Evolutionary conservation across 164 flowering plant genomes (phyloP).

Genomic region (Cinnamomum chago): DNA sequence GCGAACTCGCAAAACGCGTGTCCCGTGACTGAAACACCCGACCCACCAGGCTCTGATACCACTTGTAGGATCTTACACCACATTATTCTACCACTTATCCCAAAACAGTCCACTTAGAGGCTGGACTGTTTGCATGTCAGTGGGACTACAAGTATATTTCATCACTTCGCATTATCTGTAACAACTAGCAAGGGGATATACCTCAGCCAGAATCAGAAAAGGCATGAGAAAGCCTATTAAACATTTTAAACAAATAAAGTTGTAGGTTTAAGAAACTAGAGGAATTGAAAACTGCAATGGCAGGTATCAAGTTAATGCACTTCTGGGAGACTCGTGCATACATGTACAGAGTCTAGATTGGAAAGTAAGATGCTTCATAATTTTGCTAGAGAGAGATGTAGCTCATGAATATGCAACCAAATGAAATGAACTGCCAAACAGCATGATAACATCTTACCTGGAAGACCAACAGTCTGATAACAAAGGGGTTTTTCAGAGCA

Average conservation of each 20-base stretch:
- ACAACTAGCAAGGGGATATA: slow-evolving; percentile 87
- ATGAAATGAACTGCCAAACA: too few relatives aligned
- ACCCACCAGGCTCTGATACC: too few relatives aligned
- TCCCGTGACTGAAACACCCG: too few relatives aligned
- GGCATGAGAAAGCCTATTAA: slow-evolving; percentile 66
- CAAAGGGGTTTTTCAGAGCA: slow-evolving; percentile 81
- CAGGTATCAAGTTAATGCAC: background rate
- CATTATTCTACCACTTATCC: too few relatives aligned
- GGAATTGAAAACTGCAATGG: background rate
- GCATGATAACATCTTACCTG: slow-evolving; percentile 46
- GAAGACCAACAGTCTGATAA: slow-evolving; percentile 43
- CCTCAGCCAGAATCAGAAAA: slow-evolving; percentile 68
- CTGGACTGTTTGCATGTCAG: background rate
- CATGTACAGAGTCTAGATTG: too few relatives aligned
- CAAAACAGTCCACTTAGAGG: too few relatives aligned
- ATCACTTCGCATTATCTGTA: slow-evolving; percentile 50
- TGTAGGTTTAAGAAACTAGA: background rate
- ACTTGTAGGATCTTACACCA: too few relatives aligned
- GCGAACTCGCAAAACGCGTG: too few relatives aligned
- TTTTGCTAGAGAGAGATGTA: too few relatives aligned
- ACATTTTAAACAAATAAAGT: background rate
- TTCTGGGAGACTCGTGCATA: too few relatives aligned
- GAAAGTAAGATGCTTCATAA: too few relatives aligned
- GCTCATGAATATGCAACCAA: background rate
- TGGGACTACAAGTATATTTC: background rate